phyloP scores from a whole-genome alignment of 2,329 filamentous ascomycete genomes.

The Talaromyces funiculosus region DNA sequence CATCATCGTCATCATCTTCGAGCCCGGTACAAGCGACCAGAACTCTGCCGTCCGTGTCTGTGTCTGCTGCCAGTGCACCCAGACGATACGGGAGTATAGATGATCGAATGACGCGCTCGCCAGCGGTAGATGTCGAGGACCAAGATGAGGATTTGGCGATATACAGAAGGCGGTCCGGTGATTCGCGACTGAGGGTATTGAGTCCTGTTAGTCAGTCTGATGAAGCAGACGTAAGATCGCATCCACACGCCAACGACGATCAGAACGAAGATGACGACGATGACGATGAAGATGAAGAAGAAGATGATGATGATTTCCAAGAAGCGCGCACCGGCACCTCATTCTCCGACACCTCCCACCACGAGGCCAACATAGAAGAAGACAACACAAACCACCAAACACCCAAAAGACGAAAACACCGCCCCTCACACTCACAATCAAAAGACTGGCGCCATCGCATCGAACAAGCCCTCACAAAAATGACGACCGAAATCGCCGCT shows the following conservation, averaged over 20 bases:
- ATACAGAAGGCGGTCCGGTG: constrained; percentile 41
- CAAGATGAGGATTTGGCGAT: constrained; percentile 43
- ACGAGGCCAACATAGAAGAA: constrained; percentile 20
- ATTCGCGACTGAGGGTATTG: constrained; percentile 61
- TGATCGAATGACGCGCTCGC: constrained; percentile 27
- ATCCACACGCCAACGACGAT: neutral
- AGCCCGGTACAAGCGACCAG: constrained; percentile 25
- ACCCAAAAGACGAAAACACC: constrained; percentile 29
- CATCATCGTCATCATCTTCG: constrained; percentile 50
- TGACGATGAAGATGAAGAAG: neutral
- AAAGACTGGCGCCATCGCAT: constrained; percentile 72
- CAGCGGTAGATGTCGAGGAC: constrained; percentile 18
- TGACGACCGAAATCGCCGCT: constrained; percentile 89
- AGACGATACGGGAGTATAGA: constrained; percentile 32
- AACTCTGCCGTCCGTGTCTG: constrained; percentile 21
- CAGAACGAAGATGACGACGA: constrained; percentile 12
- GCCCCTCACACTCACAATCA: constrained; percentile 13
- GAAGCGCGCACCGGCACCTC: constrained; percentile 34
- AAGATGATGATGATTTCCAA: constrained; percentile 16
- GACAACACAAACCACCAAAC: constrained; percentile 21
- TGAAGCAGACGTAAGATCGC: constrained; percentile 43
- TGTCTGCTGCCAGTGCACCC: constrained; percentile 9
- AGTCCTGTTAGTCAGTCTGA: constrained; percentile 83
- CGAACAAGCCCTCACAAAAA: constrained; percentile 77
- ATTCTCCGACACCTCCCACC: constrained; percentile 12